Evolutionary conservation across 2,329 filamentous ascomycete genomes (phyloP).

Genomic region (Beauveria caledonica): DNA sequence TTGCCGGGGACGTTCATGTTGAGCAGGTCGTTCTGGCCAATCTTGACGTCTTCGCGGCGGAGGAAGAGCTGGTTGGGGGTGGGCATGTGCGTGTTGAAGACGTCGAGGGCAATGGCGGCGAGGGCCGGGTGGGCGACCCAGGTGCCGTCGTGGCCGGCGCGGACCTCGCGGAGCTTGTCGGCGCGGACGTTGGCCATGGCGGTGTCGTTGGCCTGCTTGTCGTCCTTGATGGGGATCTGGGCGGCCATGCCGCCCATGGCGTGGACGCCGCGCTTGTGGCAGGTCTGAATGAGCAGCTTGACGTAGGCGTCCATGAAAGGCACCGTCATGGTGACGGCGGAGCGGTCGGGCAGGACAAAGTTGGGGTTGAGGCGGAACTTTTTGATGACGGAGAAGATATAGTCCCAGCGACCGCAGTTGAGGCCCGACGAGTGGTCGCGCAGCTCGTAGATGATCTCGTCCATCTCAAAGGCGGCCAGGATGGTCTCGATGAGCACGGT

Average conservation of each 20-base stretch:
- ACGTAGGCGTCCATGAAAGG: conserved; percentile 98
- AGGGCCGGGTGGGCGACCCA: conserved; percentile 97
- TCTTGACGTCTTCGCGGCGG: conserved; percentile 79
- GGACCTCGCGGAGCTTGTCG: conserved; percentile 93
- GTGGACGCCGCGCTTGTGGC: conserved; percentile 93
- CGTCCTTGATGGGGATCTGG: conserved; percentile 97
- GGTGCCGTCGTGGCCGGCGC: conserved; percentile 89
- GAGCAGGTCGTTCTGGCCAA: conserved; percentile 81
- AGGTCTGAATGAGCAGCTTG: conserved; percentile 95
- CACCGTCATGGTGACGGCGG: conserved; percentile 90
- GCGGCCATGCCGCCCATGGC: conserved; percentile 99
- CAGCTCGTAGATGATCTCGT: conserved; percentile 99
- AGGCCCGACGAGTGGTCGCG: conserved; percentile 92
- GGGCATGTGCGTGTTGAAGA: conserved; percentile 98
- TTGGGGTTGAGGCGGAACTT: conserved; percentile 93
- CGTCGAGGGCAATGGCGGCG: conserved; percentile 75
- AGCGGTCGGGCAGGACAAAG: conserved; percentile 89
- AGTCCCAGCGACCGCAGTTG: conserved; percentile 99
- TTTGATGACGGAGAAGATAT: conserved; percentile 99
- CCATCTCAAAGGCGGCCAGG: conserved; percentile 97
- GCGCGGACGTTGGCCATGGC: conserved; percentile 90
- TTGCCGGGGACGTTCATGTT: conserved; percentile 97
- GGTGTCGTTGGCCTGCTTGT: conserved; percentile 80
- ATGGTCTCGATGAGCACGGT: conserved; percentile 98
- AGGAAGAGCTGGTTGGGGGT: conserved; percentile 94